Base-by-base conservation (phyloP, 108 stramenopile species). In the Nitzschia putrida region DNA sequence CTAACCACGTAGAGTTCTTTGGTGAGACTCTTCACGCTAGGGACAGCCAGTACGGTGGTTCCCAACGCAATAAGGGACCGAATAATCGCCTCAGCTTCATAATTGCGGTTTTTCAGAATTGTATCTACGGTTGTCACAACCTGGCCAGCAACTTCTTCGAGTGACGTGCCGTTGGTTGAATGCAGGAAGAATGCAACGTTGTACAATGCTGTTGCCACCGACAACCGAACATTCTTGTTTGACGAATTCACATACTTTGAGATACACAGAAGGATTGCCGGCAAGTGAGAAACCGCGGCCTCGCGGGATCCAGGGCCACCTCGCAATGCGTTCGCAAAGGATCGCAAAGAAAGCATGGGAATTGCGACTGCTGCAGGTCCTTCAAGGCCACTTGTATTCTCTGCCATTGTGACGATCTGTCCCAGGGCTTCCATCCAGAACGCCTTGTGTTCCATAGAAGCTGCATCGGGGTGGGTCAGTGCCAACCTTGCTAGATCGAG, bases 141-240 rank as follows among this genome's bases (percentile, higher is more conserved):
- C 40, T 61, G 74, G 10, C 66, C 38, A 14, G 81, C 75, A 34
- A 78, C 66, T 29, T 77, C 61, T 14, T 64, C 24, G 0, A 57
- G 51, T 0, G 12, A 9, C n/a, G 73, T 21, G 25, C 1, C n/a
- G 7, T 56, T 34, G 1, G 47, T 67, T 1, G 78, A 61, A 34
- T 74, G 76, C 11, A 91, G 59, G 73, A 82, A 88, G 29, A 78
- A 89, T 60, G 73, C 72, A 12, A 82, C 73, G 64, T 94, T 94
- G 65, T 90, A 82, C 26, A 92, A 53, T 6, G 84, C 71, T 14
- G 93, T 94, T 18, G 86, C 87, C 11, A 90, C 83, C 1, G 93
- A 83, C 61, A 90, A 70, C 22, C 93, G 80, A 51, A 94, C 78
- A 57, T 90, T 92, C 63, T 94, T 94, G 76, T 94, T 92, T 18